Evolutionary conservation across 2,329 filamentous ascomycete species (phyloP), one percentile per base, ranked within the genome.

Genomic region (Purpureocillium takamizusanense): DNA sequence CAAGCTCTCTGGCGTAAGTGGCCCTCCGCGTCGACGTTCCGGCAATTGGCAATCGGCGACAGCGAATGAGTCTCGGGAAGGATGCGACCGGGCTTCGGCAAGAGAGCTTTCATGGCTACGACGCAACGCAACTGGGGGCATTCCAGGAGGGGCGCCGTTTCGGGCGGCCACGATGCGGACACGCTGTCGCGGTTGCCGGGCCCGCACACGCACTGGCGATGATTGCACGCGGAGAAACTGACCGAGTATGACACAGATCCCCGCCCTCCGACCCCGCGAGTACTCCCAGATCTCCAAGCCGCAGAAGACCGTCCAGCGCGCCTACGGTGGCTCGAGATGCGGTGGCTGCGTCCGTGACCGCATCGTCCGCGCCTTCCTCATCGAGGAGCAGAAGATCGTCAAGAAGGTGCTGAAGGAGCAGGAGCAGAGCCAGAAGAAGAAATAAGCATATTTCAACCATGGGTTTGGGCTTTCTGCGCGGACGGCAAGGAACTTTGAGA

Each of bases 321-420:
- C 92, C 62, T 98, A 98, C 69, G 89, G 92, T 69, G 92, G 92
- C 63, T 95, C 89, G 61, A 86, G 92, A 80, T 98, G 92, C 78
- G 88, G 85, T 65, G 92, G 87, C 79, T 98, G 92, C 71, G 92
- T 98, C 57, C 89, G 90, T 70, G 92, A 98, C 77, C 85, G 92
- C 59, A 86, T 98, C 56, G 87, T 95, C 57, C 87, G 92, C 58
- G 92, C 92, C 51, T 98, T 98, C 83, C 75, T 98, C 68, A 97
- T 98, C 54, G 94, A 98, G 78, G 92, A 98, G 82, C 92, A 98
- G 80, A 98, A 98, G 86, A 97, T 98, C 60, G 92, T 98, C 72
- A 98, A 98, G 88, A 98, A 98, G 86, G 92, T 98, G 61, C 81
- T 97, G 67, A 95, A 95, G 85, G 90, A 97, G 79, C 86, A 94